Conservation (phyloP, 2,329 filamentous ascomycete species). For the Fusarium sp. region DNA sequence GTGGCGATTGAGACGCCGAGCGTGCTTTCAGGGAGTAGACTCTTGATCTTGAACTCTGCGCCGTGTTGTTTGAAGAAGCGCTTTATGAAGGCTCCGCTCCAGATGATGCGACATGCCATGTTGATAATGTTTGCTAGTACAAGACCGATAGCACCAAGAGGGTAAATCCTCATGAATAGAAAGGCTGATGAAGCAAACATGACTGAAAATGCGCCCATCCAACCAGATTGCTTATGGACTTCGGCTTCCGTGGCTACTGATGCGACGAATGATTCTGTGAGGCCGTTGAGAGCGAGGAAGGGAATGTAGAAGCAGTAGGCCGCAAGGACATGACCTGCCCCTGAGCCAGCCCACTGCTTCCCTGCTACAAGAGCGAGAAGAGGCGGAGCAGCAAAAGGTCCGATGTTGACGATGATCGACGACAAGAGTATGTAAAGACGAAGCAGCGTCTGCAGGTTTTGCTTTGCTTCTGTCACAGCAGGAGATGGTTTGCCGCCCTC, state of each 20-base stretch:
- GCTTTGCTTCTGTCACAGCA: constrained; percentile 53
- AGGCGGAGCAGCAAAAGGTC: constrained; percentile 77
- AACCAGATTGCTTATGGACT: constrained; percentile 78
- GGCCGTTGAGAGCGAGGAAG: constrained; percentile 88
- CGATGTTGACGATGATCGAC: constrained; percentile 72
- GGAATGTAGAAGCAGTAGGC: constrained; percentile 94
- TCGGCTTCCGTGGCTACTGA: constrained; percentile 81
- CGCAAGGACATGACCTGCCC: constrained; percentile 77
- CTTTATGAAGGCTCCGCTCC: constrained; percentile 78
- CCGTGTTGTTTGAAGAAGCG: constrained; percentile 65
- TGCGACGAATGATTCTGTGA: constrained; percentile 91
- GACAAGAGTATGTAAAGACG: constrained; percentile 79
- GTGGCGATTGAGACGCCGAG: constrained; percentile 44
- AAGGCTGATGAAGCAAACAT: constrained; percentile 80
- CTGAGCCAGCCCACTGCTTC: constrained; percentile 75
- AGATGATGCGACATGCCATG: constrained; percentile 84
- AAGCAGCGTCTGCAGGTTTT: constrained; percentile 71
- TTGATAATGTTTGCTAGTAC: constrained; percentile 90
- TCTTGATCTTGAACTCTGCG: constrained; percentile 42
- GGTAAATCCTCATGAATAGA: constrained; percentile 73
- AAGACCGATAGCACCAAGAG: constrained; percentile 79
- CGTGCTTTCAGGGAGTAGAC: constrained; percentile 44
- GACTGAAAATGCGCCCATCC: constrained; percentile 84
- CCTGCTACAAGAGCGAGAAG: constrained; percentile 81
- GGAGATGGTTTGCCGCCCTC: constrained; percentile 39